Percentiles rank a stretch among this genome's conserved stretches.
phyloP scores from a whole-genome alignment of 2,329 filamentous ascomycete species.

The Rhytidhysteron rufulum region DNA sequence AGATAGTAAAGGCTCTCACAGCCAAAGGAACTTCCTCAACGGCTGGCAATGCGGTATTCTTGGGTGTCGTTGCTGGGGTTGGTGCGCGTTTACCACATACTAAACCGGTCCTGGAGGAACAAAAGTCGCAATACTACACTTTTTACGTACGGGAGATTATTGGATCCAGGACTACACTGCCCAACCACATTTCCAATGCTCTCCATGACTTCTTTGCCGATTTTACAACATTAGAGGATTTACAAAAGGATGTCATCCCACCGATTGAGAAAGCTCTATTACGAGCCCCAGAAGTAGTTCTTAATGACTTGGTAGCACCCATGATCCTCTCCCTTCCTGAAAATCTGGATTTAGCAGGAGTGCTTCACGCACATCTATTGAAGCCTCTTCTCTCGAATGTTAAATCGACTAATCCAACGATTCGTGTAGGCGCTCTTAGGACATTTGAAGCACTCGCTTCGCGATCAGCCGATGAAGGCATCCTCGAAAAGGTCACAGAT shows the following conservation, averaged over 20 bases:
- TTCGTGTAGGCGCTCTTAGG: conserved; percentile 70
- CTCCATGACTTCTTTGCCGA: conserved; percentile 77
- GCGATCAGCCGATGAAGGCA: conserved; percentile 55
- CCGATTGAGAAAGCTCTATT: conserved; percentile 84
- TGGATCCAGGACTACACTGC: conserved; percentile 69
- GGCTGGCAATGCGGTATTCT: conserved; percentile 68
- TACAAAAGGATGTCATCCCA: conserved; percentile 72
- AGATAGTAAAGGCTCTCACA: conserved; percentile 64
- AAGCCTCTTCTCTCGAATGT: conserved; percentile 87
- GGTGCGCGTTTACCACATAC: conserved; percentile 66
- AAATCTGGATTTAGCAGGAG: conserved; percentile 71
- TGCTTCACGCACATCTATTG: conserved; percentile 67
- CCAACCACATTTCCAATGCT: conserved; percentile 67
- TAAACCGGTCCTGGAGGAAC: conserved; percentile 58
- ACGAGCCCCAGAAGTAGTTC: conserved; percentile 82
- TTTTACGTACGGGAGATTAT: conserved; percentile 86
- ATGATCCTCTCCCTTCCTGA: conserved; percentile 67
- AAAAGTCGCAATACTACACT: conserved; percentile 69
- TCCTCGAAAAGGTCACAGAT: conserved; percentile 65
- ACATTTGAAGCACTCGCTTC: conserved; percentile 70
- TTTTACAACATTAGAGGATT: conserved; percentile 70
- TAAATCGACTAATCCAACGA: conserved; percentile 79
- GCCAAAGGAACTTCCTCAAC: conserved; percentile 62
- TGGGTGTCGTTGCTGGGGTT: conserved; percentile 86
- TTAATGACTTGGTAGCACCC: conserved; percentile 72